phyloP scores from a whole-genome alignment of 768 basidiomycete genomes.

The Boletus insuetus region DNA sequence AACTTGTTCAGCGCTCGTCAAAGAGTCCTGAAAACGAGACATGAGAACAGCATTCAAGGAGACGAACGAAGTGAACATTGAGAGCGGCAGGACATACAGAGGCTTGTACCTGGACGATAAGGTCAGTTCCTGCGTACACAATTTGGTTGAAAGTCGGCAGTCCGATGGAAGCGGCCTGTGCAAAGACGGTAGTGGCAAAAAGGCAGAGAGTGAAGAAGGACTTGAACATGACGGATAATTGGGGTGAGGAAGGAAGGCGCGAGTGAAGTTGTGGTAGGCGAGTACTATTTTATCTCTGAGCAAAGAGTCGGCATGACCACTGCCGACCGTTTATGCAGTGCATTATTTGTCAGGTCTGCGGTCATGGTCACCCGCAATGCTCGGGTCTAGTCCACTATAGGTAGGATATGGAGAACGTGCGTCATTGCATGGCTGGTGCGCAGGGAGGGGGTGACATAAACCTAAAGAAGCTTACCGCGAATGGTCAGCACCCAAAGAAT shows the following conservation, averaged over 20 bases:
- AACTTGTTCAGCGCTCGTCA: conserved; percentile 42
- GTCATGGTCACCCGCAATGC: background rate
- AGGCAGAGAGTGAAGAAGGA: conserved; percentile 19
- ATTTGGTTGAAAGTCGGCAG: conserved; percentile 30
- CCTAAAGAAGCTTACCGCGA: too few species aligned
- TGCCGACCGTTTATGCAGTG: background rate
- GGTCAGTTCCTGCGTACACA: conserved; percentile 35
- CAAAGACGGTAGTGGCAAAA: conserved; percentile 36
- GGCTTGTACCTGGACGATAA: conserved; percentile 46
- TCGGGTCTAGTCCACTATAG: background rate
- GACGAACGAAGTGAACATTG: background rate
- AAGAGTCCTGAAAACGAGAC: conserved; percentile 27
- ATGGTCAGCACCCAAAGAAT: too few species aligned
- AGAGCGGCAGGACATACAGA: conserved; percentile 36
- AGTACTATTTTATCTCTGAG: conserved; percentile 6
- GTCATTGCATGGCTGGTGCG: too few species aligned
- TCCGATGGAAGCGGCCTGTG: conserved; percentile 42
- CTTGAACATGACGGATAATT: conserved; percentile 15
- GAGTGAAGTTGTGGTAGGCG: background rate
- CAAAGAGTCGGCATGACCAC: background rate
- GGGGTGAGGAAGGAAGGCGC: background rate
- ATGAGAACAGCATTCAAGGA: background rate
- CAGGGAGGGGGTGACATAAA: too few species aligned
- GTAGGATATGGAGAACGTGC: too few species aligned
- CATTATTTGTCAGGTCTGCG: background rate